Percentiles rank a stretch among this genome's conserved stretches.
These are phyloP conservation scores for Multifurca ochricompacta DNA, from an alignment of 768 basidiomycete genomes.

Conservation along the genomic window DNA sequence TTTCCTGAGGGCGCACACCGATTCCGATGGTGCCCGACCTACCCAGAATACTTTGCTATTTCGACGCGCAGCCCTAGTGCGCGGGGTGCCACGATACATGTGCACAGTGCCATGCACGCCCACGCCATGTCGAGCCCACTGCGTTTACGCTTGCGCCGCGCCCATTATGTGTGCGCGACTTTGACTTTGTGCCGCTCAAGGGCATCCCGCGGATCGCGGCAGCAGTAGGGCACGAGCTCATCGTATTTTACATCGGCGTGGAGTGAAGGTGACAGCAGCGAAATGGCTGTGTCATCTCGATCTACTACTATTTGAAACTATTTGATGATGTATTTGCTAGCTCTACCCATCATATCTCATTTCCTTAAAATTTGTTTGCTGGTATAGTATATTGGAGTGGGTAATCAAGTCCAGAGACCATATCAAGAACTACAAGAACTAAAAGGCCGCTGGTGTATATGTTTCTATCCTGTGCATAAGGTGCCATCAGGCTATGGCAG, in stretches of 20 bases:
- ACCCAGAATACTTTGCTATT: conserved; percentile 71
- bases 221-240: conserved; percentile 51
- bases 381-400: neutral
- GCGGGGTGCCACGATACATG: conserved; percentile 48
- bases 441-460: neutral
- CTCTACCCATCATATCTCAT: neutral
- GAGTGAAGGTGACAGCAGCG: conserved; percentile 32
- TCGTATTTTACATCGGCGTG: conserved; percentile 57
- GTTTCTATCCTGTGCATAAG: neutral
- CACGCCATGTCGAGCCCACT: conserved; percentile 60
- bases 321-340: neutral
- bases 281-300: neutral
- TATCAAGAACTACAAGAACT: neutral
- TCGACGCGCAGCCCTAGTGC: conserved; percentile 40
- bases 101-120: conserved; percentile 48
- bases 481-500: neutral
- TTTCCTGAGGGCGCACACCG: conserved; percentile 59
- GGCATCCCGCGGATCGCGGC: conserved; percentile 63
- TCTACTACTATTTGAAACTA: neutral
- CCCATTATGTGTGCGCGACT: conserved; percentile 62
- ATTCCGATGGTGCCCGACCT: conserved; percentile 79
- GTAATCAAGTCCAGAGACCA: neutral
- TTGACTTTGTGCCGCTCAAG: conserved; percentile 61
- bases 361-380: neutral
- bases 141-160: conserved; percentile 48